Evolutionary conservation across 257 asterid genomes (phyloP), one percentile per base, ranked within the genome.

Genomic region (Solanum lycopersicoides): DNA sequence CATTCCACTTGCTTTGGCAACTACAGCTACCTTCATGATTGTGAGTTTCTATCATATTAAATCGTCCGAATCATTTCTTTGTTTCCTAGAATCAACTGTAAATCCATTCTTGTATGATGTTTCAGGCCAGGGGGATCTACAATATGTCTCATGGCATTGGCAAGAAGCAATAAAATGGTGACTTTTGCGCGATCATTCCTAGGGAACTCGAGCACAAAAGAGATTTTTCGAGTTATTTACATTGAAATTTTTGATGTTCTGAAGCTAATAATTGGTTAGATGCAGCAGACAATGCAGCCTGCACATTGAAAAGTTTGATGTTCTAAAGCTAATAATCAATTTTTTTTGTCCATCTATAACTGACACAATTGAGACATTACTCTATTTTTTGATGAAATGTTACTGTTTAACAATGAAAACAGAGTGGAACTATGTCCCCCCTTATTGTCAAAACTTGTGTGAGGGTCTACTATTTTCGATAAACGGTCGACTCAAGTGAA

Each of bases 101-200:
- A 63, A 45, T 20, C 35, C 8, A 25, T 20, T 34, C 0, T 32
- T 32, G 50, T 3, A 74, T 88, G 86, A 82, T 21, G 76, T 80
- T 87, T 6, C 95, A 95, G 98, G 95, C 89, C 14, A 92, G 91
- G 88, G 98, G 98, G 80, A 94, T 95, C 90, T 95, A 95, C 87
- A 92, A 93, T 88, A 89, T 95, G 98, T 92, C 98, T 77, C 95
- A 94, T 91, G 98, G 96, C 86, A 91, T 93, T 23, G 98, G 98
- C 21, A 95, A 95, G 94, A 94, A 95, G 92, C 96, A 95, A 91
- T 95, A 89, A 92, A 69, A 85, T 75, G 83, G 0, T 23, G 59
- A 0, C 18, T 37, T 0, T 50, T 41, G 23, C 6, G 10, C 7
- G 34, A 6, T 75, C 34, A 75, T 41, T 41, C 35, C 53, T 7